Evolutionary conservation across 2,329 filamentous ascomycete species (phyloP), one percentile per base, ranked within the genome.

Genomic region (Diaporthe sp.): DNA sequence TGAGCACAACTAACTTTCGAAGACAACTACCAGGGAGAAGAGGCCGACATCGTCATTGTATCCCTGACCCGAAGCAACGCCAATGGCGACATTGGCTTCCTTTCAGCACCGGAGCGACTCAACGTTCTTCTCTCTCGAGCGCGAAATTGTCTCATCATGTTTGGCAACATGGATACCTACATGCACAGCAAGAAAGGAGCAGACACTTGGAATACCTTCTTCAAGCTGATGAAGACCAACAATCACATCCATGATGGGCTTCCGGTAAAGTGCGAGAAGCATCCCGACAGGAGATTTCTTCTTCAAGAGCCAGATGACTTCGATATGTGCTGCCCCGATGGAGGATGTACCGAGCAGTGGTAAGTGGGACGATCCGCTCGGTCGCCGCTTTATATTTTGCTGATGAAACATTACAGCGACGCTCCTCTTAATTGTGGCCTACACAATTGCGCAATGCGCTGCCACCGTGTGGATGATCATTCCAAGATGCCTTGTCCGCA

Each of bases 21-120:
- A 92, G 93, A 95, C 75, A 95, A 95, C 75, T 96, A 93, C 73
- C 94, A 95, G 80, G 93, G 94, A 1, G 93, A 95, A 78, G 93
- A 96, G 76, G 91, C 90, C 50, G 90, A 95, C 1, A 92, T 96
- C 22, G 91, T 95, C 0, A 88, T 96, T 10, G 89, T 85, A 0
- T 93, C 91, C 0, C 81, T 95, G 15, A 94, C 92, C 0, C 84
- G 94, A 6, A 93, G 92, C 79, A 95, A 95, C 76, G 73, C 78
- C 0, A 78, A 79, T 0, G 88, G 89, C 0, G 91, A 94, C 1
- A 93, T 95, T 39, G 93, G 94, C 0, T 95, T 95, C 79, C 91
- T 95, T 86, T 79, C 84, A 0, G 85, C 91, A 0, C 89, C 90
- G 0, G 89, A 95, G 77, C 86, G 94, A 1, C 80, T 95, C 0